These are phyloP conservation scores for Fusarium sp. DNA, from an alignment of 2,329 filamentous ascomycete species.

Conservation along the genomic window DNA sequence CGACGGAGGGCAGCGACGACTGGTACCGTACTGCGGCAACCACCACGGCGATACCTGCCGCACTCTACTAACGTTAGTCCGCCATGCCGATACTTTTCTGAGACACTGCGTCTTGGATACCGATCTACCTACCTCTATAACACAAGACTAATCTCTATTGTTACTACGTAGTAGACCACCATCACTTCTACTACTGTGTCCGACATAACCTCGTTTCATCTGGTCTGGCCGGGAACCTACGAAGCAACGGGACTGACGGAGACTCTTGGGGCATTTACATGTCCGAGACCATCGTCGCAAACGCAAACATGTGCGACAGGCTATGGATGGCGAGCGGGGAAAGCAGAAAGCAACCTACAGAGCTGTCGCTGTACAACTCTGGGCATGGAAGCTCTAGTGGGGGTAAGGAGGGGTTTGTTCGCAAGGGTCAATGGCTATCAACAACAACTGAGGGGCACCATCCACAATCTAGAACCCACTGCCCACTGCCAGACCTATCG, in stretches of 20 bases:
- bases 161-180: not conserved
- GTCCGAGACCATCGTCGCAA: conserved; percentile 33
- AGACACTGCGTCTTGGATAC: conserved; percentile 8
- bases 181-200: conserved; percentile 2
- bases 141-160: too few relatives aligned
- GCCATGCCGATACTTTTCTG: conserved; percentile 18
- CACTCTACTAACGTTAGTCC: conserved; percentile 10
- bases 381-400: conserved; percentile 36
- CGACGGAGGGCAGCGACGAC: conserved; percentile 21
- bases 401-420: conserved; percentile 33
- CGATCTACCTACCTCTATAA: too few relatives aligned
- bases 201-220: not conserved
- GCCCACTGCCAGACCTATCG: conserved; percentile 38
- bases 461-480: conserved; percentile 37
- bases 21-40: conserved; percentile 23
- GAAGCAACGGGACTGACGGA: not conserved
- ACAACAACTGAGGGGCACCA: conserved; percentile 40
- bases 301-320: conserved; percentile 33
- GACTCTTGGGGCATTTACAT: conserved; percentile 34
- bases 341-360: too few relatives aligned
- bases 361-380: conserved; percentile 17
- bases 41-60: conserved; percentile 33
- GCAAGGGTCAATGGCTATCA: conserved; percentile 32
- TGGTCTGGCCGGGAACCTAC: too few relatives aligned
- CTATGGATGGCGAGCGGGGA: conserved; percentile 33